Conservation (phyloP, 441 rosid genomes). For the Erodium moschatum region DNA sequence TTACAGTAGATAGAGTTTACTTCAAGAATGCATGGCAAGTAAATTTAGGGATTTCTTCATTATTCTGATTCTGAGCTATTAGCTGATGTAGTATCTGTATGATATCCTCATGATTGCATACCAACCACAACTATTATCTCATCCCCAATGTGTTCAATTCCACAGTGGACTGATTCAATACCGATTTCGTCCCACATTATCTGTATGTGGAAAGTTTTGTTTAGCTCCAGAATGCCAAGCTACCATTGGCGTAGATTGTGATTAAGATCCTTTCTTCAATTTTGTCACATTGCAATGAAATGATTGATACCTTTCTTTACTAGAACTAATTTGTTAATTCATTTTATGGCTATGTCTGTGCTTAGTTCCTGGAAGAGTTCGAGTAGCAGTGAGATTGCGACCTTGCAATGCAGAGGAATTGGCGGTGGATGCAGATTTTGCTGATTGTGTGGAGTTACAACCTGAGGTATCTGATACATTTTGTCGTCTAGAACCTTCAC, state of each 20-base stretch:
- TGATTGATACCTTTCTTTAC: not conserved
- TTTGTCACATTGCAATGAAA: not conserved
- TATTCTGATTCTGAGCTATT: not conserved
- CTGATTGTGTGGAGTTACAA: constrained; percentile 87
- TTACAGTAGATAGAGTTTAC: no score
- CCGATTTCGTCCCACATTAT: not conserved
- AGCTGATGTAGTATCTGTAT: not conserved
- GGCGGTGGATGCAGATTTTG: constrained; percentile 91
- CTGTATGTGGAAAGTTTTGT: not conserved
- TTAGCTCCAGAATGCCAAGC: not conserved
- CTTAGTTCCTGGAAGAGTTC: constrained; percentile 82
- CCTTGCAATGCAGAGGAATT: constrained; percentile 77
- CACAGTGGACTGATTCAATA: not conserved
- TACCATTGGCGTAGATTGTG: not conserved
- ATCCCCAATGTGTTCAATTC: not conserved
- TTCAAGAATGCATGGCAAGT: not conserved
- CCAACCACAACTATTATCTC: not conserved
- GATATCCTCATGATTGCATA: not conserved
- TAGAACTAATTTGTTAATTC: no score
- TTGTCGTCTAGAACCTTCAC: not conserved
- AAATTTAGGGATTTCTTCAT: not conserved
- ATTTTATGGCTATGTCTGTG: constrained; percentile 13
- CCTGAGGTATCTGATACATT: constrained; percentile 61
- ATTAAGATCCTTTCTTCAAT: not conserved
- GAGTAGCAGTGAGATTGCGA: constrained; percentile 92